Evolutionary conservation across 164 flowering plant species (phyloP).

Genomic region (Vitis labrusca): DNA sequence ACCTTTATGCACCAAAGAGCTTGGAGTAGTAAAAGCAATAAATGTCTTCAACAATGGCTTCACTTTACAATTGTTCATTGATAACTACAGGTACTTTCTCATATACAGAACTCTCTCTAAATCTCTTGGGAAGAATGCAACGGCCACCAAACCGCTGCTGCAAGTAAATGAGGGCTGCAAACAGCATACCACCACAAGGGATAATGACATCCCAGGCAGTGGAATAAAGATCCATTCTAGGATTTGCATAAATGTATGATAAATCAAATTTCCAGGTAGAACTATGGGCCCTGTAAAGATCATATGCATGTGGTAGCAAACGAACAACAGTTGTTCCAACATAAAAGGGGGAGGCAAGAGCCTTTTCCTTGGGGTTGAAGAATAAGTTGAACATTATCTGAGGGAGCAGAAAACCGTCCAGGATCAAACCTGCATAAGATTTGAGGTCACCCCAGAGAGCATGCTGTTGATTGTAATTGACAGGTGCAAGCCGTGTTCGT

Average conservation of each 20-base stretch:
- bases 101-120: slow-evolving; percentile 25
- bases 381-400: slow-evolving; percentile 42
- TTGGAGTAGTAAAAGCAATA: background rate
- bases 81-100: slow-evolving; percentile 32
- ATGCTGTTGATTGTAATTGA: slow-evolving; percentile 1
- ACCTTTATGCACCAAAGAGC: background rate
- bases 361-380: slow-evolving; percentile 24
- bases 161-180: slow-evolving; percentile 28
- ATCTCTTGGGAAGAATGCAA: slow-evolving; percentile 32
- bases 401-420: slow-evolving; percentile 49
- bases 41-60: background rate
- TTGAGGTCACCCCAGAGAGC: slow-evolving; percentile 30
- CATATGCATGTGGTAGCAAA: slow-evolving; percentile 43
- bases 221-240: slow-evolving; percentile 36
- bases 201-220: slow-evolving; percentile 45
- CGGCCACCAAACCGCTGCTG: slow-evolving; percentile 48
- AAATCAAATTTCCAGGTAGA: slow-evolving; percentile 18
- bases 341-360: slow-evolving; percentile 34
- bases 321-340: slow-evolving; percentile 39
- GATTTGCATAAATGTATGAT: slow-evolving; percentile 41
- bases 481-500: background rate
- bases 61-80: slow-evolving; percentile 18
- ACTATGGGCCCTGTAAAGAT: slow-evolving; percentile 37
- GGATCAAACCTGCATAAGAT: slow-evolving; percentile 41
- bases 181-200: slow-evolving; percentile 30